Conservation (phyloP, 2,329 filamentous ascomycete species). For the Neopestalotiopsis rosae region DNA sequence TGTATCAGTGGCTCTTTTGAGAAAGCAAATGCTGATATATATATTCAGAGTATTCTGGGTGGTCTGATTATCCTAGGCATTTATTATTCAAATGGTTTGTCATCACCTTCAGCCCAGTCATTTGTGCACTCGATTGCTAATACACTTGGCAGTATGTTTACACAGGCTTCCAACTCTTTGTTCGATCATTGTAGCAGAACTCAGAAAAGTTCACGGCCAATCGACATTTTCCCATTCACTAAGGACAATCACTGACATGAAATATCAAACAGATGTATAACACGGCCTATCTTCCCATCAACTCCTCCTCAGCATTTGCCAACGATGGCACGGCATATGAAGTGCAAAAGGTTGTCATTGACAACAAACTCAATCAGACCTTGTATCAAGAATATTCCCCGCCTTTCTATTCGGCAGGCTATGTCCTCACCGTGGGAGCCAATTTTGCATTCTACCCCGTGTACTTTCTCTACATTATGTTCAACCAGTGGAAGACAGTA, state of each 20-base stretch:
- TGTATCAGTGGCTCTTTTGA: too few species aligned
- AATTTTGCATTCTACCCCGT: conserved; percentile 51
- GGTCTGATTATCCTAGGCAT: conserved; percentile 44
- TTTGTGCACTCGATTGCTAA: not conserved
- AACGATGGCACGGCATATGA: conserved; percentile 48
- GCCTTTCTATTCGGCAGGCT: conserved; percentile 49
- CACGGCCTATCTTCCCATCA: conserved; percentile 53
- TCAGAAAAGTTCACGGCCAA: too few species aligned
- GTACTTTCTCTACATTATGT: conserved; percentile 48
- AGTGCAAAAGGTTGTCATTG: conserved; percentile 42
- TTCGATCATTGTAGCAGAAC: too few species aligned
- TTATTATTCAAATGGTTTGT: conserved; percentile 43
- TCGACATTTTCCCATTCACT: too few species aligned
- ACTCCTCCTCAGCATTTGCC: conserved; percentile 45
- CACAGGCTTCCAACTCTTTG: not conserved
- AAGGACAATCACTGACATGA: not conserved
- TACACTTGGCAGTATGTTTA: not conserved
- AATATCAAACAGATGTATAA: conserved; percentile 37
- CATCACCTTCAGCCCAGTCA: not conserved
- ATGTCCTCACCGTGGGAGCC: conserved; percentile 45
- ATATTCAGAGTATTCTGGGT: conserved; percentile 23
- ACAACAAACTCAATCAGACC: conserved; percentile 43
- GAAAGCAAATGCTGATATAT: not conserved
- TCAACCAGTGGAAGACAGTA: conserved; percentile 46
- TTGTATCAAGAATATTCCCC: conserved; percentile 49